Base-by-base conservation (phyloP, 164 flowering plant species). In the Saururus chinensis region DNA sequence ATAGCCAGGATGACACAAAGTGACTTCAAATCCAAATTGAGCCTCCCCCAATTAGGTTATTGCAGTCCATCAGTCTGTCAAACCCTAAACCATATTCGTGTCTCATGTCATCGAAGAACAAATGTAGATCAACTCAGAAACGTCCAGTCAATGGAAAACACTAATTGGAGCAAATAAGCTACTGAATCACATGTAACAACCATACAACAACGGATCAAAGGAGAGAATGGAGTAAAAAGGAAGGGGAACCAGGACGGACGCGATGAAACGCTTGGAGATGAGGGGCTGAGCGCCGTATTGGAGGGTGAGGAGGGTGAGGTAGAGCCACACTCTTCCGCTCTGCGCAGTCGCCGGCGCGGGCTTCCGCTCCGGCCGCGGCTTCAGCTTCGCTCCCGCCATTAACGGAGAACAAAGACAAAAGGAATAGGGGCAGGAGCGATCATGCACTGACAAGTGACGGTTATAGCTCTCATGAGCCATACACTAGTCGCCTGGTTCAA, bases 231-330 rank as follows among this genome's bases (percentile, higher is more conserved):
- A 12, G 58, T 6, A 20, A 14, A 14, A 9, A 35, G 30, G 58
- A 55, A 55, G 23, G 35, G 45, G 21, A 58, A 58, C 13, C 20
- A 58, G 16, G 23, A 55, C 60, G 37, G 23, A 88, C 98, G 95
- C 69, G 70, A 60, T 77, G 78, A 73, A 92, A 19, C 92, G 87
- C 62, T 87, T 92, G 64, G 98, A 79, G 75, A 92, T 74, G 62
- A 92, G 73, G n/a, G 98, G 98, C 68, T 92, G 98, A 53, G 84
- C 86, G 19, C 98, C 98, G 68, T 92, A 92, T 61, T 89, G 98
- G n/a, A 92, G 66, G 24, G 92, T 75, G 65, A 89, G 92, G 8
- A 92, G 69, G 20, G 77, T 22, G 17, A 87, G 80, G 66, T 79
- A 89, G 53, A 87, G 53, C 85, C 78, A 82, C 14, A 87, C 75